These are phyloP conservation scores for Vitis rupestris DNA, from an alignment of 164 flowering plant genomes.

Conservation along the genomic window DNA sequence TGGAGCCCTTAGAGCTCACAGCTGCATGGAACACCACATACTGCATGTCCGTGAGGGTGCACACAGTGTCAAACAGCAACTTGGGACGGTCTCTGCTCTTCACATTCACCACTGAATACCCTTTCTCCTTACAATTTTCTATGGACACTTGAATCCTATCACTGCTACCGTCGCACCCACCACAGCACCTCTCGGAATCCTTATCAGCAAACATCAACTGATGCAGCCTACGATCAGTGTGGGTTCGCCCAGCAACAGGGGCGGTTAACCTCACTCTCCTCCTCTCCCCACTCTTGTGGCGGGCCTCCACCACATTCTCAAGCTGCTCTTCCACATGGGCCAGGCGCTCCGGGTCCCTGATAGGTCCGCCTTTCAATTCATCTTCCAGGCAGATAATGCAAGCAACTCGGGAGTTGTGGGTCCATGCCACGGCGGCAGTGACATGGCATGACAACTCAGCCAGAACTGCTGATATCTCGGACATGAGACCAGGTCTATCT, in stretches of 20 bases:
- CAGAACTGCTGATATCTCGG: constrained; percentile 77
- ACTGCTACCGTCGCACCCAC: constrained; percentile 24
- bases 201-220: constrained; percentile 76
- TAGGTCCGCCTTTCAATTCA: constrained; percentile 33
- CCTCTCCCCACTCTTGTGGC: constrained; percentile 41
- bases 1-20: constrained; percentile 59
- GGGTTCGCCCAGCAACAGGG: constrained; percentile 46
- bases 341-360: constrained; percentile 38
- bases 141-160: constrained; percentile 45
- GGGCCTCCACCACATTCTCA: constrained; percentile 67
- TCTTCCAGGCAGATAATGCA: constrained; percentile 71
- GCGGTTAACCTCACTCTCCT: constrained; percentile 46
- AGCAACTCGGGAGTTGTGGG: constrained; percentile 67
- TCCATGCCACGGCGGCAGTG: constrained; percentile 77
- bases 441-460: constrained; percentile 60
- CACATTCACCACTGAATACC: constrained; percentile 70
- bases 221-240: constrained; percentile 87
- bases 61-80: constrained; percentile 83
- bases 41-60: constrained; percentile 78
- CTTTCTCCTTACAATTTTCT: constrained; percentile 65
- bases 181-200: constrained; percentile 55
- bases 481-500: constrained; percentile 70
- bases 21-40: constrained; percentile 88
- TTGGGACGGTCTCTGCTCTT: constrained; percentile 74
- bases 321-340: constrained; percentile 60